Percentiles rank a stretch among this genome's conserved stretches.
Conservation (phyloP, 331 rosid species). For the Prunus yedoensis region DNA sequence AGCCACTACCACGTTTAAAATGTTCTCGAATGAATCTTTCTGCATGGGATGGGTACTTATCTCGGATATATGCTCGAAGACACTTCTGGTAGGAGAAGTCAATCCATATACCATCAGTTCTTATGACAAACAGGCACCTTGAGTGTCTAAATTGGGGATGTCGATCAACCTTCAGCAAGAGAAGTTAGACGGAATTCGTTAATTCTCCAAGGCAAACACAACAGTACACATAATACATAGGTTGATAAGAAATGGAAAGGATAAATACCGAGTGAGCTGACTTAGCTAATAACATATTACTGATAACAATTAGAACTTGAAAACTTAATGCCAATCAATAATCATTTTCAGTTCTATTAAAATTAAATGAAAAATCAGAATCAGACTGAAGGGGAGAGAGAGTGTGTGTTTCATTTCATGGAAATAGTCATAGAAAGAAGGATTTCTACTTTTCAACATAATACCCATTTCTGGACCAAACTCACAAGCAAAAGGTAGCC, state of each 20-base stretch:
- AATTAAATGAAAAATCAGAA: not conserved
- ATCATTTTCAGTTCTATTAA: not conserved
- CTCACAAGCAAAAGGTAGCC: not conserved
- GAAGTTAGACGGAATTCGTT: slow-evolving; percentile 18
- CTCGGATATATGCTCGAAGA: slow-evolving; percentile 68
- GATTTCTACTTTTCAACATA: not conserved
- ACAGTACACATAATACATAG: not conserved
- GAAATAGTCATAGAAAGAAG: not conserved
- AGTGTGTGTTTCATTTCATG: not conserved
- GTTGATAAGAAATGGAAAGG: not conserved
- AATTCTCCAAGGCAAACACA: not conserved
- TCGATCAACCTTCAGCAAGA: slow-evolving; percentile 74
- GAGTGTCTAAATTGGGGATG: slow-evolving; percentile 72
- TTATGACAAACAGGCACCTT: slow-evolving; percentile 83
- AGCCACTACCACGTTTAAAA: slow-evolving; percentile 76
- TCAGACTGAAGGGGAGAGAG: not conserved
- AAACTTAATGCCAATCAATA: not conserved
- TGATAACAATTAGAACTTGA: too few relatives aligned
- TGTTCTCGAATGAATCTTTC: slow-evolving; percentile 76
- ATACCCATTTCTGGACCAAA: not conserved
- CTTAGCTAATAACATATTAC: too few relatives aligned
- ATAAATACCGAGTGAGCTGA: not conserved
- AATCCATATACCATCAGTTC: slow-evolving; percentile 86
- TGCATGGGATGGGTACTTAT: slow-evolving; percentile 73
- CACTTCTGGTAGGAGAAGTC: slow-evolving; percentile 94